Percentiles rank a stretch among this genome's conserved stretches.
Conservation (phyloP, 1,139 yeast species). For the Yamadazyma songkhlaensis region DNA sequence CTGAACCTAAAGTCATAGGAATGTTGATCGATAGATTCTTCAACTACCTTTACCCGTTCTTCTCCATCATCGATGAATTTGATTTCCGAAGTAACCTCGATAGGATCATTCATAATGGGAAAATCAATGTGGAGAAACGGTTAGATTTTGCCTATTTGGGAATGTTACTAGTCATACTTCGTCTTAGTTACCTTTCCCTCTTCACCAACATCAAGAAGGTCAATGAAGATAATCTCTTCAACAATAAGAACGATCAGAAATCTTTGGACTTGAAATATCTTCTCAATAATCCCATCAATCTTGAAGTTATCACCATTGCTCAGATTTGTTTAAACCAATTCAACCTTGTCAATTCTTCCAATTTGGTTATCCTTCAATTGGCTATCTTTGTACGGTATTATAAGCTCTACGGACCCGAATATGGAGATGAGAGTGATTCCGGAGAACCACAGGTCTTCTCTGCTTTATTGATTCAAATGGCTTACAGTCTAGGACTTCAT, state of each 20-base stretch:
- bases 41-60: constrained; percentile 39
- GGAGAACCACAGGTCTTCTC: constrained; percentile 42
- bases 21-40: constrained; percentile 43
- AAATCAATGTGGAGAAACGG: constrained; percentile 23
- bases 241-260: constrained; percentile 15
- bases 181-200: constrained; percentile 29
- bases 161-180: constrained; percentile 23
- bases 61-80: constrained; percentile 47
- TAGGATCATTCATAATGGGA: constrained; percentile 23
- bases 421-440: constrained; percentile 48
- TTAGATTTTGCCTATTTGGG: constrained; percentile 34
- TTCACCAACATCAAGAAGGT: constrained; percentile 29
- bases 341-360: constrained; percentile 33
- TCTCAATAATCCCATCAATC: constrained; percentile 18
- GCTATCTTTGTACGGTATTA: constrained; percentile 38
- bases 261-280: constrained; percentile 7
- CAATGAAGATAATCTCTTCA: constrained; percentile 19
- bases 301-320: constrained; percentile 35
- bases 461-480: constrained; percentile 41
- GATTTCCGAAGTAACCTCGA: constrained; percentile 20
- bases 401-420: constrained; percentile 45
- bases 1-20: constrained; percentile 43
- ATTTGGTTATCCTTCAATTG: constrained; percentile 50
- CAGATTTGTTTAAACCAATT: constrained; percentile 38
- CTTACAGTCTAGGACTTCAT: constrained; percentile 44